Conservation (phyloP, 2,329 filamentous ascomycete species). For the Beauveria varroae region DNA sequence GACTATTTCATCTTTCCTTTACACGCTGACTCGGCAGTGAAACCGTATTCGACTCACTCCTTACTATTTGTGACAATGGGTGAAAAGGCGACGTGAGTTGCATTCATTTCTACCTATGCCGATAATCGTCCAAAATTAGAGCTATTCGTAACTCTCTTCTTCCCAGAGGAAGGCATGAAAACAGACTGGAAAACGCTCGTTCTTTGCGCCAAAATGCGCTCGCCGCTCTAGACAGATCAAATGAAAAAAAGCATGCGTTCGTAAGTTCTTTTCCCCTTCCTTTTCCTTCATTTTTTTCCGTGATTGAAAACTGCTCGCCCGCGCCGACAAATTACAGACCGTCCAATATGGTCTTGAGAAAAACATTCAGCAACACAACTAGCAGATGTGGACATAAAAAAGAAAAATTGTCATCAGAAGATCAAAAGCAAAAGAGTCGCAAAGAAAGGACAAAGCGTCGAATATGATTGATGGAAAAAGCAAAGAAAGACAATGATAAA, state of each 20-base stretch:
- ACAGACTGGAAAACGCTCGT: not conserved
- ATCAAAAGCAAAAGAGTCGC: not conserved
- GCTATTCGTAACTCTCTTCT: not conserved
- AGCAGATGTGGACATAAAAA: not conserved
- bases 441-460: not conserved
- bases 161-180: not conserved
- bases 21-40: not conserved
- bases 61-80: not conserved
- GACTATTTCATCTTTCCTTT: not conserved
- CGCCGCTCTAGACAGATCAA: not conserved
- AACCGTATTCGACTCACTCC: too few species aligned
- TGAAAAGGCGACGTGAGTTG: not conserved
- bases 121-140: too few species aligned
- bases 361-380: not conserved
- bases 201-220: conserved; percentile 2
- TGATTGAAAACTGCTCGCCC: not conserved
- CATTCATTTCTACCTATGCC: not conserved
- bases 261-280: not conserved
- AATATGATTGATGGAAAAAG: not conserved
- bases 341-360: not conserved
- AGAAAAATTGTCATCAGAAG: not conserved
- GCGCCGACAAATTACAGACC: not conserved
- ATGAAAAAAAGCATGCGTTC: not conserved
- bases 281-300: not conserved
- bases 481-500: conserved; percentile 5